Conservation (phyloP, 2,329 filamentous ascomycete species). For the Zymoseptoria tritici region DNA sequence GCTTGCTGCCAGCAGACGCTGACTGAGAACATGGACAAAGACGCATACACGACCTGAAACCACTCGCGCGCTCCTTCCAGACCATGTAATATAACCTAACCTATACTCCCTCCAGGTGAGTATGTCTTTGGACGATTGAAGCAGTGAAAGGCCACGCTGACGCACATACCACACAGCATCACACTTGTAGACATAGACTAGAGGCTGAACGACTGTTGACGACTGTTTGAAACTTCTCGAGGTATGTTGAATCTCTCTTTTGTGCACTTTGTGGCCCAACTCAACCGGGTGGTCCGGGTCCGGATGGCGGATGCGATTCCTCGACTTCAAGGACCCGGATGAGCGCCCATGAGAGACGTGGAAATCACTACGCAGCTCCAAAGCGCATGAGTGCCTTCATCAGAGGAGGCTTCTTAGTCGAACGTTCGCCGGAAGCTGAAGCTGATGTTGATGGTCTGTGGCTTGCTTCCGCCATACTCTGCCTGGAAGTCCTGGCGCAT, state of each 20-base stretch:
- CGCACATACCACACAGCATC: constrained; percentile 8
- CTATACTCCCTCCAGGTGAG: constrained; percentile 14
- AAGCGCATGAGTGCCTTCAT: too few species aligned
- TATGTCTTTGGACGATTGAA: not conserved
- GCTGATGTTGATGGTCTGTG: too few species aligned
- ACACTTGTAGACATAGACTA: constrained; percentile 29
- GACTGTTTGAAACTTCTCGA: constrained; percentile 5
- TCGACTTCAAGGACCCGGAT: too few species aligned
- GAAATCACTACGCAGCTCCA: too few species aligned
- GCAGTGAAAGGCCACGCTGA: not conserved
- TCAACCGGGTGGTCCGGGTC: too few species aligned
- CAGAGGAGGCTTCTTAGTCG: too few species aligned
- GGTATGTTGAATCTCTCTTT: not conserved
- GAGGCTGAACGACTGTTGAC: constrained; percentile 25
- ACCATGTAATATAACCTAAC: constrained; percentile 26
- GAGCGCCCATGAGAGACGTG: too few species aligned
- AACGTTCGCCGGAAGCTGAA: too few species aligned
- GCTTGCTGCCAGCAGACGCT: constrained; percentile 3
- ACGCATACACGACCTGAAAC: constrained; percentile 21
- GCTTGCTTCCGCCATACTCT: too few species aligned
- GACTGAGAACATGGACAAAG: constrained; percentile 5
- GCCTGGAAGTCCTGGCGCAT: too few species aligned
- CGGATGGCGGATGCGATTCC: too few species aligned
- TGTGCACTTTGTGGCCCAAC: too few species aligned
- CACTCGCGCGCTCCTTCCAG: constrained; percentile 8